Evolutionary conservation across 192 early-diverging fungal genomes (phyloP), one percentile per base, ranked within the genome.

Genomic region (Backusella tarrabulga): DNA sequence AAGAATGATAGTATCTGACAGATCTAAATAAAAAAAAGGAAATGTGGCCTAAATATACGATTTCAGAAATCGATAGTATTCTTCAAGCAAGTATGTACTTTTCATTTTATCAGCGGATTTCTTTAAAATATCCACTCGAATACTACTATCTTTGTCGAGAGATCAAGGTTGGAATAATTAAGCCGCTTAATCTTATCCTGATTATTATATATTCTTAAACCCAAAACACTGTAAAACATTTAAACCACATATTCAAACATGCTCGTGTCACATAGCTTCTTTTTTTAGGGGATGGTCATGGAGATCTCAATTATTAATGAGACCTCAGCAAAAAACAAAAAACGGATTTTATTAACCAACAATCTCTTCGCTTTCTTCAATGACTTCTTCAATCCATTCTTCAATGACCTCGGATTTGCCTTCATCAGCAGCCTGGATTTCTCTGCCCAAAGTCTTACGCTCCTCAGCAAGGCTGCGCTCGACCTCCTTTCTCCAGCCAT

Each of bases 321-420:
- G 46, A 50, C 46, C 17, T 50, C 46, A 50, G 19, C 21, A 23
- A 56, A 23, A 29, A 12, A 14, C 12, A 23, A 60, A 26, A 60
- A 26, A 12, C 23, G 6, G 9, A 63, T 23, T 63, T 63, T 63
- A 63, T 72, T 72, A 72, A 50, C 42, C 71, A 72, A 98, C 88
- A 75, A 98, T 88, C 74, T 92, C 90, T 77, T 89, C 88, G 70
- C 77, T 88, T 85, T 95, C 93, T 74, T 94, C 94, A 71, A 95
- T 89, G 34, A 95, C 91, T 83, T 95, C 94, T 86, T 96, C 96
- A 63, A 97, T 89, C 87, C 85, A 91, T 87, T 97, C 95, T 77
- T 95, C 92, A 71, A 95, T 84, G 54, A 89, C 86, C 78, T 96
- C 93, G 12, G 90, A 88, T 78, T 88, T 88, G 60, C 87, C 92